Conservation (phyloP, 495 filamentous ascomycete species). For the Wilcoxina mikolae region DNA sequence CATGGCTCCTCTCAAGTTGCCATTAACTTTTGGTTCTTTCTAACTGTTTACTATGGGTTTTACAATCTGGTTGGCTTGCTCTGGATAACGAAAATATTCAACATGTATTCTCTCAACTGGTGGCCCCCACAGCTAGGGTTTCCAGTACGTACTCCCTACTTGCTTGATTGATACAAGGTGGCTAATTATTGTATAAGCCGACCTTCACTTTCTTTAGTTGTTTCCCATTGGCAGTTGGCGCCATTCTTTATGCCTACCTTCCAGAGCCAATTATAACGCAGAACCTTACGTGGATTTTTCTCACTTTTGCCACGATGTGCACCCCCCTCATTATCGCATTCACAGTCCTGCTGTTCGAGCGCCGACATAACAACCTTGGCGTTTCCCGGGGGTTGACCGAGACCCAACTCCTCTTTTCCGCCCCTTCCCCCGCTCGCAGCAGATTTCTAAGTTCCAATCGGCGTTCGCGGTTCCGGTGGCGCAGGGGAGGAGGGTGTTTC, state of each 20-base stretch:
- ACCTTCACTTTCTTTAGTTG: constrained; percentile 43
- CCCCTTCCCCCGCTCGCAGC: constrained; percentile 29
- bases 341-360: constrained; percentile 38
- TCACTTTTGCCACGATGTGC: constrained; percentile 51
- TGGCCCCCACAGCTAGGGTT: constrained; percentile 45
- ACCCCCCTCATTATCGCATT: constrained; percentile 47
- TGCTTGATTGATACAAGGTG: not conserved
- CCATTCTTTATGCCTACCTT: constrained; percentile 42
- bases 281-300: constrained; percentile 49
- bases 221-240: constrained; percentile 39
- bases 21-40: constrained; percentile 55
- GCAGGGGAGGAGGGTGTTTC: not conserved
- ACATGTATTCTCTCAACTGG: constrained; percentile 44
- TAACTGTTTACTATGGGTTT: constrained; percentile 49
- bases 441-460: constrained; percentile 6
- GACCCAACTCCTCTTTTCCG: constrained; percentile 48
- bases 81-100: constrained; percentile 56
- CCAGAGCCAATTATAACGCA: constrained; percentile 36
- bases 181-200: constrained; percentile 10
- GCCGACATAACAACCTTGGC: constrained; percentile 42
- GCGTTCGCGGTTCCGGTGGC: not conserved
- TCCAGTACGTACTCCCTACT: constrained; percentile 28
- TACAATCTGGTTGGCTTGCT: constrained; percentile 48
- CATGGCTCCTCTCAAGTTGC: constrained; percentile 45
- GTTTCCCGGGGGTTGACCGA: constrained; percentile 42